Conservation (phyloP, 2,329 filamentous ascomycete genomes). For the Stromatinia cepivora region DNA sequence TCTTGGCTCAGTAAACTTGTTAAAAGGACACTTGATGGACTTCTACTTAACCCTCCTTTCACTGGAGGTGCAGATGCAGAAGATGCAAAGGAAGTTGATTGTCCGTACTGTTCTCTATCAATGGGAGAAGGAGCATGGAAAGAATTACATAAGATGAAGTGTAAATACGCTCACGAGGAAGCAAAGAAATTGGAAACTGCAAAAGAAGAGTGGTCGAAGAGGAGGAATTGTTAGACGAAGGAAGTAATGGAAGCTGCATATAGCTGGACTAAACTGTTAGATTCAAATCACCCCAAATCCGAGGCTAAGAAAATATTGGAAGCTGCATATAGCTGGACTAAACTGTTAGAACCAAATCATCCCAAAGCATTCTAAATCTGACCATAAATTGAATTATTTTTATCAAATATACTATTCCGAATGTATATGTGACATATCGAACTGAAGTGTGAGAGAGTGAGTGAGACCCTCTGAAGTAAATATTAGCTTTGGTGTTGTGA, state of each 20-base stretch:
- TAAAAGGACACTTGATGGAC: not conserved
- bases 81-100: not conserved
- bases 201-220: not conserved
- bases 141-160: constrained; percentile 23
- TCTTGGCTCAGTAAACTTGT: constrained; percentile 11
- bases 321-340: not conserved
- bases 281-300: too few species aligned
- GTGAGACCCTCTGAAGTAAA: not conserved
- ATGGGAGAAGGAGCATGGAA: constrained; percentile 4
- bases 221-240: not conserved
- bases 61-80: constrained; percentile 7
- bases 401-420: not conserved
- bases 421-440: not conserved
- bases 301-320: not conserved
- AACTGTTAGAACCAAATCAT: too few species aligned
- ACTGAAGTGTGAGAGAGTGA: too few species aligned
- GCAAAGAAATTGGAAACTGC: not conserved
- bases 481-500: not conserved
- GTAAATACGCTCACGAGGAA: constrained; percentile 20
- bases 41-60: not conserved
- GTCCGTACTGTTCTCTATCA: not conserved
- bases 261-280: not conserved
- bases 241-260: not conserved
- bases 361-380: not conserved
- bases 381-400: not conserved